Evolutionary conservation across 2,329 filamentous ascomycete genomes (phyloP), one percentile per base, ranked within the genome.

Genomic region (Hypoxylon sp.): DNA sequence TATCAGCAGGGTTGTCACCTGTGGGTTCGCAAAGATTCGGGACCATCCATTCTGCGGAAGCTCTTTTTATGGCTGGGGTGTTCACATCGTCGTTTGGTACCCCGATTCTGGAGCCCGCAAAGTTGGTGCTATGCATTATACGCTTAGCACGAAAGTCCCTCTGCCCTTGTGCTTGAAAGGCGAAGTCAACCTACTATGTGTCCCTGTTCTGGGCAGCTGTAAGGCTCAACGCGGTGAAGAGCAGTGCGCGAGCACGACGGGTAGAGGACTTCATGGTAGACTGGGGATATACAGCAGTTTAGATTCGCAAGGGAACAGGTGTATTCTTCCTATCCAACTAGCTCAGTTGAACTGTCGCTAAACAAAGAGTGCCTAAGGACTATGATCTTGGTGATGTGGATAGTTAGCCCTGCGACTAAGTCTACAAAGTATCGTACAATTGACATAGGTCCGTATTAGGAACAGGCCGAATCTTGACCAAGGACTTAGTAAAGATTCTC

Each of bases 21-120:
- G 19, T 23, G 6, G 41, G 41, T 23, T 23, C 41, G 41, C 41
- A 45, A 23, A 45, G 41, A 25, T 25, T 45, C 9, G 41, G 41
- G n/a, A 45, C 41, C 11, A 19, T 45, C 41, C 41, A 45, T 45
- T 45, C 41, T 7, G 41, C 41, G 8, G 41, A 45, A 23, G 41
- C 41, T 14, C 25, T 45, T 23, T 25, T 45, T 23, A 45, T 45
- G 9, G 41, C 41, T 14, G 41, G 41, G 3, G 41, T 45, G 41
- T 45, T 45, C 41, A 19, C 41, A 8, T 45, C 41, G 11, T 45
- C 19, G 12, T 23, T 45, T 23, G 21, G 23, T 21, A 45, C 41
- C 19, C 41, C 3, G 8, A 45, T 25, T 23, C 41, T 45, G 3
- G 41, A 23, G 9, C 41, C 41, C 19, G 41, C 46, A 8, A 25